A percentile compares a stretch with the other conserved stretches of the same genome.
phyloP scores from a whole-genome alignment of 2,329 filamentous ascomycete species.

The Alternaria novae-zelandiae region DNA sequence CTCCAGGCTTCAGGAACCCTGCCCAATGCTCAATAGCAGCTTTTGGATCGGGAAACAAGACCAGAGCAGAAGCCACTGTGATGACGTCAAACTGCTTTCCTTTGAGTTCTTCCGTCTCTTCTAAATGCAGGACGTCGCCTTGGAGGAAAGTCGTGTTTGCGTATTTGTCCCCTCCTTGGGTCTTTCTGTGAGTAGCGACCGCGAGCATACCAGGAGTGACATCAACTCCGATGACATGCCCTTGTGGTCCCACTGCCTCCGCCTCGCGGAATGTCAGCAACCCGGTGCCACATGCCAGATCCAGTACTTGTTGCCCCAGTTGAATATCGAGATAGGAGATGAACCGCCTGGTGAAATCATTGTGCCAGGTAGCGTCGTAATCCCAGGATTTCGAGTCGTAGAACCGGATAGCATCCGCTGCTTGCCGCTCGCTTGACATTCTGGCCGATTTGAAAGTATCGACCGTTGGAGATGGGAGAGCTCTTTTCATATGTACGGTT shows the following conservation, averaged over 20 bases:
- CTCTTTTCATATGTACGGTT: not conserved
- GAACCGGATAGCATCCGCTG: slow-evolving; percentile 38
- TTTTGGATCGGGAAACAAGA: slow-evolving; percentile 49
- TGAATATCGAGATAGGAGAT: slow-evolving; percentile 37
- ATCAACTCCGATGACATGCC: slow-evolving; percentile 51
- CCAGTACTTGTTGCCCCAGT: slow-evolving; percentile 52
- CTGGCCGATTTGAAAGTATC: not conserved
- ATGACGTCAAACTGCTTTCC: slow-evolving; percentile 44
- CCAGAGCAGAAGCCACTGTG: slow-evolving; percentile 50
- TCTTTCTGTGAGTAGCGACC: slow-evolving; percentile 42
- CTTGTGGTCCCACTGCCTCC: slow-evolving; percentile 47
- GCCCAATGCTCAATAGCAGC: slow-evolving; percentile 48
- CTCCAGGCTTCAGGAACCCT: slow-evolving; percentile 50
- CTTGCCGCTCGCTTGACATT: slow-evolving; percentile 30
- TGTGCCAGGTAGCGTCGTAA: slow-evolving; percentile 54
- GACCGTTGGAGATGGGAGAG: not conserved
- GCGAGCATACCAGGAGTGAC: slow-evolving; percentile 51
- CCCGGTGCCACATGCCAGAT: slow-evolving; percentile 56
- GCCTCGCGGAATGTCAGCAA: slow-evolving; percentile 50
- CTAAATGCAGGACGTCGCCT: slow-evolving; percentile 48
- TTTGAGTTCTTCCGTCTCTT: slow-evolving; percentile 29
- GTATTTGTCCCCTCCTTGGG: slow-evolving; percentile 32
- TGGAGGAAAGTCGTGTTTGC: slow-evolving; percentile 44
- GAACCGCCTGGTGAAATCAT: slow-evolving; percentile 49
- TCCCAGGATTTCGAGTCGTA: slow-evolving; percentile 44